Percentiles rank a stretch among this genome's conserved stretches.
phyloP scores from a whole-genome alignment of 1,284 basidiomycete species.

The Ustilago hordei region DNA sequence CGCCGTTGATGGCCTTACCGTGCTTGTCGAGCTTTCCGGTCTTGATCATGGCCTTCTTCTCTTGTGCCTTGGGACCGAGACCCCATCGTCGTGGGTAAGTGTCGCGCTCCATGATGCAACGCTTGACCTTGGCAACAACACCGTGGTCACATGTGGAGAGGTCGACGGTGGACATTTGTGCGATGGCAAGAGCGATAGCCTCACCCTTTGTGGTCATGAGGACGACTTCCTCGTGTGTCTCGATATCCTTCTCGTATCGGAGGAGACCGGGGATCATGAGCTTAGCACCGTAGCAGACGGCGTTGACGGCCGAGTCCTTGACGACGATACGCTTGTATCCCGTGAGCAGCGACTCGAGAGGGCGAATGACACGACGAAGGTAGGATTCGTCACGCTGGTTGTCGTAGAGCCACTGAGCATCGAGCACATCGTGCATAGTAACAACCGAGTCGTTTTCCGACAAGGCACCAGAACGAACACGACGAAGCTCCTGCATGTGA shows the following conservation, averaged over 20 bases:
- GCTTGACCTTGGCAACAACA: slow-evolving; percentile 98
- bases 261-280: slow-evolving; percentile 99
- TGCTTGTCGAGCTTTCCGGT: slow-evolving; percentile 96
- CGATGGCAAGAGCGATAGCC: slow-evolving; percentile 89
- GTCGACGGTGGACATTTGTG: slow-evolving; percentile 93
- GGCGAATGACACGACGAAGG: slow-evolving; percentile 92
- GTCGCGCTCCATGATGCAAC: slow-evolving; percentile 99
- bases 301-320: slow-evolving; percentile 98
- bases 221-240: slow-evolving; percentile 95
- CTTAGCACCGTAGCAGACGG: slow-evolving; percentile 99
- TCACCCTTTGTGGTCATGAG: slow-evolving; percentile 99
- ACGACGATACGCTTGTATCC: slow-evolving; percentile 99
- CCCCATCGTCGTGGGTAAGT: slow-evolving; percentile 99
- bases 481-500: slow-evolving; percentile 98
- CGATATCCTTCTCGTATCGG: slow-evolving; percentile 95
- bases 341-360: slow-evolving; percentile 91
- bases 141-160: slow-evolving; percentile 98
- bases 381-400: slow-evolving; percentile 99
- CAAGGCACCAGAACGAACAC: slow-evolving; percentile 94
- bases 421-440: slow-evolving; percentile 99
- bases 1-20: slow-evolving; percentile 89
- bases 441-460: slow-evolving; percentile 98
- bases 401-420: slow-evolving; percentile 99
- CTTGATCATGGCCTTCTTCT: slow-evolving; percentile 86
- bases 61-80: slow-evolving; percentile 91